These are phyloP conservation scores for Pestalotiopsis fici DNA, from an alignment of 2,329 filamentous ascomycete species.

Conservation along the genomic window DNA sequence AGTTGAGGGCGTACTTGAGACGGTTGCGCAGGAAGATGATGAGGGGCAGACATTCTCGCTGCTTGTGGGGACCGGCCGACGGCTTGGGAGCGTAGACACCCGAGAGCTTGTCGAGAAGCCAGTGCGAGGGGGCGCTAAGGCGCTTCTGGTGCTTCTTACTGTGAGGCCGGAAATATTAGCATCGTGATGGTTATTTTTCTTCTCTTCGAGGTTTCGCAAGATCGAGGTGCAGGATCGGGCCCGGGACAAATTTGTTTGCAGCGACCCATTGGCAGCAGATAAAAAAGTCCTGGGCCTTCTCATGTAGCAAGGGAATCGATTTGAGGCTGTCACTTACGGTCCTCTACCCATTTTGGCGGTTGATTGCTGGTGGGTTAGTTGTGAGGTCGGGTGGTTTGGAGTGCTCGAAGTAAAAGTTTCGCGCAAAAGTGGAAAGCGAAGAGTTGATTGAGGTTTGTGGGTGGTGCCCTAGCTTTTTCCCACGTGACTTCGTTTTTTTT, in stretches of 20 bases:
- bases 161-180: conserved; percentile 34
- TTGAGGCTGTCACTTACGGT: conserved; percentile 48
- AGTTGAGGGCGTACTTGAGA: conserved; percentile 99
- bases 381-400: conserved; percentile 18
- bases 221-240: neutral
- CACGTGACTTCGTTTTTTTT: conserved; percentile 6
- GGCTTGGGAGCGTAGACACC: conserved; percentile 77
- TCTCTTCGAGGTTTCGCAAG: conserved; percentile 14
- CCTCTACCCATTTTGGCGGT: conserved; percentile 47
- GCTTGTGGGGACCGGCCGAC: conserved; percentile 94
- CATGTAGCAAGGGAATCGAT: neutral
- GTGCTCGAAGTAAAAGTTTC: conserved; percentile 4
- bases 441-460: conserved; percentile 2
- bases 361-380: conserved; percentile 32
- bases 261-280: neutral
- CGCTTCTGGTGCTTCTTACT: conserved; percentile 99
- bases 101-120: conserved; percentile 99
- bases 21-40: conserved; percentile 97
- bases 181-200: conserved; percentile 3
- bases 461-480: conserved; percentile 3
- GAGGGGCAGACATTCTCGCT: conserved; percentile 97
- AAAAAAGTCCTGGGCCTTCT: neutral
- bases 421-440: neutral
- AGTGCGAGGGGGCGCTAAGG: conserved; percentile 98
- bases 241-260: neutral